Percentiles rank a stretch among this genome's conserved stretches.
phyloP scores from a whole-genome alignment of 2,329 filamentous ascomycete species.

The Apiospora koreana region DNA sequence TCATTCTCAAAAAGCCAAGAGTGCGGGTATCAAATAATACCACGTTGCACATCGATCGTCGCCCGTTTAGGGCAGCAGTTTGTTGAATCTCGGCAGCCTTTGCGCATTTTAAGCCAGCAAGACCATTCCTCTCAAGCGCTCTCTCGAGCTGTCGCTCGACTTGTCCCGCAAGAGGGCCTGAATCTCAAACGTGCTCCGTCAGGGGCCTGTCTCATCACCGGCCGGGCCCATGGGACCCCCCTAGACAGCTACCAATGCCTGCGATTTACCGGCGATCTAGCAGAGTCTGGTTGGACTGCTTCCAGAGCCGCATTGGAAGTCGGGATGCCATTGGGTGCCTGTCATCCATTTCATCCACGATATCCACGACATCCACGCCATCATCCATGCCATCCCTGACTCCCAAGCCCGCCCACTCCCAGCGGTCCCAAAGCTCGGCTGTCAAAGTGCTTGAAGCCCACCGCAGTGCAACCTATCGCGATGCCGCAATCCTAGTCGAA shows the following conservation, averaged over 20 bases:
- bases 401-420: background rate
- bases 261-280: constrained; percentile 14
- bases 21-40: background rate
- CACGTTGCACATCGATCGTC: background rate
- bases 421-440: background rate
- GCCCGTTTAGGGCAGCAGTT: background rate
- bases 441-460: constrained; percentile 16
- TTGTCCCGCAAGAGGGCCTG: constrained; percentile 6
- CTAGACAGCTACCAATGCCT: background rate
- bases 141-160: background rate
- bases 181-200: constrained; percentile 28
- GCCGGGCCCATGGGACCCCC: background rate
- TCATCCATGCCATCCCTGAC: background rate
- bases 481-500: constrained; percentile 18
- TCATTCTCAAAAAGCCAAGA: background rate
- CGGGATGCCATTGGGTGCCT: background rate
- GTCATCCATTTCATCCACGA: constrained; percentile 1
- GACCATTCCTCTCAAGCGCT: background rate
- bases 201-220: constrained; percentile 26
- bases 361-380: too few species aligned
- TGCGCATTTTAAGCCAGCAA: background rate
- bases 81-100: background rate
- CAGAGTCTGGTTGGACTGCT: constrained; percentile 18
- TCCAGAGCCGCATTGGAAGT: constrained; percentile 17
- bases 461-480: constrained; percentile 17